phyloP scores from a whole-genome alignment of 768 basidiomycete genomes.

The Naematelia encephala region DNA sequence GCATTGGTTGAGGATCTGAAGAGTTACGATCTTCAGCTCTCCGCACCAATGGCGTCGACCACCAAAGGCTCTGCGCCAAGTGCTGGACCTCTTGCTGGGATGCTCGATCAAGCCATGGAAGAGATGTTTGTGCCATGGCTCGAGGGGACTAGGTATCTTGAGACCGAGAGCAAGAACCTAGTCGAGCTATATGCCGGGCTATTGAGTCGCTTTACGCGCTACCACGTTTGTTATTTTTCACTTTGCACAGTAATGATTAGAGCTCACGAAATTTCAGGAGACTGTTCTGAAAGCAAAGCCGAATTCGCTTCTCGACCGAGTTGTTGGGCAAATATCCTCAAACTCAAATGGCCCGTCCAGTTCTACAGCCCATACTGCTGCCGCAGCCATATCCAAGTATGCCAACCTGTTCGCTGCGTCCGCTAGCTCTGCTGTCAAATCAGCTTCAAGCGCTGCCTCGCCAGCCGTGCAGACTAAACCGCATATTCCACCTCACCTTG shows the following conservation, averaged over 20 bases:
- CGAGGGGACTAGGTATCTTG: slow-evolving; percentile 86
- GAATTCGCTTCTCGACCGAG: slow-evolving; percentile 72
- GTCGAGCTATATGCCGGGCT: slow-evolving; percentile 72
- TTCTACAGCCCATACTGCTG: slow-evolving; percentile 60
- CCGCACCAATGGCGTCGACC: slow-evolving; percentile 10
- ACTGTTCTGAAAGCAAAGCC: slow-evolving; percentile 59
- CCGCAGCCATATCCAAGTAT: slow-evolving; percentile 76
- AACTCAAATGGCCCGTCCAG: slow-evolving; percentile 54
- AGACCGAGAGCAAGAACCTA: slow-evolving; percentile 81
- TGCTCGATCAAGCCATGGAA: slow-evolving; percentile 95
- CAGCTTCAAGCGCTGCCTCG: slow-evolving; percentile 18
- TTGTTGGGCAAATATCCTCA: slow-evolving; percentile 82
- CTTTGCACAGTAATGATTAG: background rate
- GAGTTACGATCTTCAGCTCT: slow-evolving; percentile 74
- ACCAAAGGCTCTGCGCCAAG: slow-evolving; percentile 11
- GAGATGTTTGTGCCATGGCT: slow-evolving; percentile 92
- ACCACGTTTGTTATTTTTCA: slow-evolving; percentile 68
- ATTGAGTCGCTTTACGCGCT: slow-evolving; percentile 73
- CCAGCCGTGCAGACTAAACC: background rate
- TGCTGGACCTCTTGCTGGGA: slow-evolving; percentile 60
- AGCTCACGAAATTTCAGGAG: slow-evolving; percentile 36
- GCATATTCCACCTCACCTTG: slow-evolving; percentile 54
- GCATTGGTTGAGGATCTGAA: slow-evolving; percentile 85
- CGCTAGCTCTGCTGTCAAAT: slow-evolving; percentile 17
- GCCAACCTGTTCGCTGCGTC: slow-evolving; percentile 59